phyloP scores from a whole-genome alignment of 768 basidiomycete genomes.

The Boletellus ananas region DNA sequence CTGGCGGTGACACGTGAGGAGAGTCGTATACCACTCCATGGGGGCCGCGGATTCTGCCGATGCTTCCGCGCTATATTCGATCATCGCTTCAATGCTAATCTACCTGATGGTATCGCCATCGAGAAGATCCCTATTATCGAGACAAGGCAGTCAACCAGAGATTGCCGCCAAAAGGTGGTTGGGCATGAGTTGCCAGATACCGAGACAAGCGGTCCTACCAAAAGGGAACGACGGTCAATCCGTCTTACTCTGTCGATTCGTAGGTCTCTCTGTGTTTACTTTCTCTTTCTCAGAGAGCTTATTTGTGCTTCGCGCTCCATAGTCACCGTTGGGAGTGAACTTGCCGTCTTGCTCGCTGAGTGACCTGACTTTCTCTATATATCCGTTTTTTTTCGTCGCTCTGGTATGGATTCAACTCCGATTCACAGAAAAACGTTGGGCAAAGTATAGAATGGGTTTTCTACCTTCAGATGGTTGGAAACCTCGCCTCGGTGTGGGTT shows the following conservation, averaged over 20 bases:
- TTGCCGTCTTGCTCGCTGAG: slow-evolving; percentile 60
- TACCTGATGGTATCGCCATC: slow-evolving; percentile 39
- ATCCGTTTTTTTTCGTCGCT: slow-evolving; percentile 71
- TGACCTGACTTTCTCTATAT: slow-evolving; percentile 47
- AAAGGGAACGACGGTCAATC: slow-evolving; percentile 38
- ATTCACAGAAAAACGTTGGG: background rate
- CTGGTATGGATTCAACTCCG: slow-evolving; percentile 39
- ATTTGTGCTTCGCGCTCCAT: background rate
- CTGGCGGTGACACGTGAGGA: slow-evolving; percentile 44
- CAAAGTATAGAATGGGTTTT: slow-evolving; percentile 53
- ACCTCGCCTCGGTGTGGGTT: slow-evolving; percentile 53
- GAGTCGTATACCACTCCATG: slow-evolving; percentile 55
- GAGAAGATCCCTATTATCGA: slow-evolving; percentile 23
- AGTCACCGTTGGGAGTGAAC: slow-evolving; percentile 71
- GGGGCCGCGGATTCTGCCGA: slow-evolving; percentile 23
- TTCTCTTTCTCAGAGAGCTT: slow-evolving; percentile 4
- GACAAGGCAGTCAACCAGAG: slow-evolving; percentile 10
- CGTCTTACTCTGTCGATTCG: slow-evolving; percentile 61
- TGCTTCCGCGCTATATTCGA: slow-evolving; percentile 42
- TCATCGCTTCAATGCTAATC: slow-evolving; percentile 49
- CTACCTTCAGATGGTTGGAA: slow-evolving; percentile 62
- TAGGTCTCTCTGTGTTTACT: slow-evolving; percentile 34
- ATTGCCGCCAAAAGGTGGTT: slow-evolving; percentile 26
- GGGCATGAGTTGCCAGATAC: slow-evolving; percentile 21
- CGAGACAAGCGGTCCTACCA: slow-evolving; percentile 50